Conservation (phyloP, 192 early-diverging fungal genomes). For the Diversispora epigaea region DNA sequence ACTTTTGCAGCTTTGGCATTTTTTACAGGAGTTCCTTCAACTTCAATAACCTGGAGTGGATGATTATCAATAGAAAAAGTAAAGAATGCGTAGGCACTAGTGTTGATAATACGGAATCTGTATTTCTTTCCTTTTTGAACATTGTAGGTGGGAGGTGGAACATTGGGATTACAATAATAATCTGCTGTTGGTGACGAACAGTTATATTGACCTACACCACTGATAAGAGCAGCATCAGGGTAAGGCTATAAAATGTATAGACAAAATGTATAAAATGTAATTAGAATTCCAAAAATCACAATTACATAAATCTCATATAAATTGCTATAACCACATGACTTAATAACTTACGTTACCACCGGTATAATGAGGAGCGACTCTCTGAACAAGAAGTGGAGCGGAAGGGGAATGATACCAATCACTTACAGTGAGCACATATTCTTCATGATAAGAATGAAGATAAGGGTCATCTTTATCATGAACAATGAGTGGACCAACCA, state of each 20-base stretch:
- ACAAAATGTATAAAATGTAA: slow-evolving; percentile 12
- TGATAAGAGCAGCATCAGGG: slow-evolving; percentile 34
- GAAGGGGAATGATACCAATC: slow-evolving; percentile 28
- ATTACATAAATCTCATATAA: not conserved
- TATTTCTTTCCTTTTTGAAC: no score
- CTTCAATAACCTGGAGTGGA: no score
- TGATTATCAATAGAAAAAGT: no score
- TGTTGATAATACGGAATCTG: no score
- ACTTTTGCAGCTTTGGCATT: slow-evolving; percentile 32
- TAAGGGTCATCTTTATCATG: slow-evolving; percentile 37
- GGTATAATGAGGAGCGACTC: not conserved
- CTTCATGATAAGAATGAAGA: slow-evolving; percentile 34
- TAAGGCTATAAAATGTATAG: slow-evolving; percentile 34
- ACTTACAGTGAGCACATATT: no score
- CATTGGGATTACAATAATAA: no score
- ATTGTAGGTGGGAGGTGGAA: no score
- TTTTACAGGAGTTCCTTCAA: slow-evolving; percentile 34
- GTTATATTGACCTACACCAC: no score
- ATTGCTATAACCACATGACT: not conserved
- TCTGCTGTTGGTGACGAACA: no score
- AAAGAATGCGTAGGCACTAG: no score
- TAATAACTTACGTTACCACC: not conserved
- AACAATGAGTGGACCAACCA: slow-evolving; percentile 6
- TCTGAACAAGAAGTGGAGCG: not conserved
- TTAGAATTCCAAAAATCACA: slow-evolving; percentile 33